phyloP scores from a whole-genome alignment of 1,139 yeast species.

The Spathaspora sp. region DNA sequence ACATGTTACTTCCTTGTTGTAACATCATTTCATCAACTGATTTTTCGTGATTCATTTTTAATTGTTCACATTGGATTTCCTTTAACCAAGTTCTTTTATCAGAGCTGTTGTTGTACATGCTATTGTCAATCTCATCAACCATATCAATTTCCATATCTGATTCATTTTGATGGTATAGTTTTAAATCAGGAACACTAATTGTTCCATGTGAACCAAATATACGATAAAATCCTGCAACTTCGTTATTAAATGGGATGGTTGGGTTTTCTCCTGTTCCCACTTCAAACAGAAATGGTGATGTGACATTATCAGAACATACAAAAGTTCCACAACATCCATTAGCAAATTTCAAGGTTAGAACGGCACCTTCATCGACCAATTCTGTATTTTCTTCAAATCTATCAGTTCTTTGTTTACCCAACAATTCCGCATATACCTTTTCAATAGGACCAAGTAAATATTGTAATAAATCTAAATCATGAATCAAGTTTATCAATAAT shows the following conservation, averaged over 20 bases:
- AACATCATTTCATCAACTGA: slow-evolving; percentile 5
- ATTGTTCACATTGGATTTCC: slow-evolving; percentile 28
- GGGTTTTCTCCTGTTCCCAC: slow-evolving; percentile 47
- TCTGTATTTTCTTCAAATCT: slow-evolving; percentile 8
- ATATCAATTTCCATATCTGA: background rate
- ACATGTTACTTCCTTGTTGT: slow-evolving; percentile 13
- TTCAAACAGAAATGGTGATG: slow-evolving; percentile 44
- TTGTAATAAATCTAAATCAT: slow-evolving; percentile 43
- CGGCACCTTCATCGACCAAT: slow-evolving; percentile 46
- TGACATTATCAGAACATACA: slow-evolving; percentile 42
- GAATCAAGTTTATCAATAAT: slow-evolving; percentile 39
- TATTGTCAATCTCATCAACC: slow-evolving; percentile 4
- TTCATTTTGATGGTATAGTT: slow-evolving; percentile 30
- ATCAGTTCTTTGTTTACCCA: slow-evolving; percentile 30
- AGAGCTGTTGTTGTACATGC: slow-evolving; percentile 5
- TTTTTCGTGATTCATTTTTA: slow-evolving; percentile 12
- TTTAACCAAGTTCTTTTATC: slow-evolving; percentile 31
- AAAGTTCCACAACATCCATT: slow-evolving; percentile 44
- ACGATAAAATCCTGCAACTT: slow-evolving; percentile 37
- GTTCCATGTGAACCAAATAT: slow-evolving; percentile 43
- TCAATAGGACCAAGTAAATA: slow-evolving; percentile 41
- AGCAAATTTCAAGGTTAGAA: slow-evolving; percentile 35
- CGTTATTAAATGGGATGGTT: slow-evolving; percentile 33
- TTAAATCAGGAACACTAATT: slow-evolving; percentile 42
- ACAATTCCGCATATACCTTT: slow-evolving; percentile 38